Base-by-base conservation (phyloP, 306 rosid species). In the Ormosia semicastrata region DNA sequence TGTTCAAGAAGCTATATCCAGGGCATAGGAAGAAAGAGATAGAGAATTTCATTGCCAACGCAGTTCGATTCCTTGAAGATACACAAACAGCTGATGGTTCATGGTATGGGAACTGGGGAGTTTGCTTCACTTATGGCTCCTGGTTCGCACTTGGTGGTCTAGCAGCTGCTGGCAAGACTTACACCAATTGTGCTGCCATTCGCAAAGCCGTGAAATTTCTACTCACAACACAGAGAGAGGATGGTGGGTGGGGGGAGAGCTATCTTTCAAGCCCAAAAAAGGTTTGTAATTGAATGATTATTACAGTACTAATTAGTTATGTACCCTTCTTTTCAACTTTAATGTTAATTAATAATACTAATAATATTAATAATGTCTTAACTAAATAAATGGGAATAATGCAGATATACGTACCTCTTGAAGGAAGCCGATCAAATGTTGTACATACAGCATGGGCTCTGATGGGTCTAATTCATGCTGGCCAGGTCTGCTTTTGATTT, bases 211-310 rank as follows among this genome's bases (percentile, higher is more conserved):
- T 88, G 1, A 14, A 79, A 1, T 92, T 92, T 83, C 78, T 92
- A 29, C 91, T 92, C 18, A 37, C 37, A 13, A 33, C 73, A 11
- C 95, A 89, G 24, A 83, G 80, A 34, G 83, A 87, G 0, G 84
- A 92, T 24, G 97, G 97, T 46, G 97, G 97, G 0, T 92, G 97
- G 97, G 95, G 90, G 6, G 97, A 92, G 57, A 89, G 95, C 39
- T 88, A 89, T 67, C 84, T 88, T 46, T 92, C 92, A 40, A 66
- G 92, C 50, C 91, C 90, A 0, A 64, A 78, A 77, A 86, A 87
- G 89, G 93, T 90, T 47, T 8, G 4, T n/a, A 6, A 4, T 44
- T 14, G 2, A 18, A 9, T 52, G 2, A 7, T 11, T 63, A 2
- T 49, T 24, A 9, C 14, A 6, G 8, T 3, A 41, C 17, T 1